Evolutionary conservation across 495 filamentous ascomycete species (phyloP).

Genomic region (Usnea hakonensis): DNA sequence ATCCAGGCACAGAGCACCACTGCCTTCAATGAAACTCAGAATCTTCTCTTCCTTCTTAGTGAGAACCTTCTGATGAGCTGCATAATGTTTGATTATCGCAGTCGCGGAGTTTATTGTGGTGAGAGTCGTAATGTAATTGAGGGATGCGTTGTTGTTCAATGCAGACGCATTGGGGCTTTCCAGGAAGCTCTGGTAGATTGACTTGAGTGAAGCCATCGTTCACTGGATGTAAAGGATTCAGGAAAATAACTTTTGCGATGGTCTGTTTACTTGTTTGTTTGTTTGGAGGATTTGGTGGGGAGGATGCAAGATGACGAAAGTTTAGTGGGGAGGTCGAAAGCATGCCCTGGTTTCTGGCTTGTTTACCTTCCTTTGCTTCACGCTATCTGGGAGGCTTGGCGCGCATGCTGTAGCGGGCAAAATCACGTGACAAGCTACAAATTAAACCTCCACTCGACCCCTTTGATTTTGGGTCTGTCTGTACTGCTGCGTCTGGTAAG

Average conservation of each 20-base stretch:
- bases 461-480: too few species aligned
- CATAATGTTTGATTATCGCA: conserved; percentile 72
- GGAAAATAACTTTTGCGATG: too few species aligned
- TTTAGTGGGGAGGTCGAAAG: not conserved
- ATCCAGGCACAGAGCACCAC: conserved; percentile 63
- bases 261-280: not conserved
- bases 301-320: not conserved
- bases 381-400: too few species aligned
- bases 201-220: conserved; percentile 19
- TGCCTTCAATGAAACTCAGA: conserved; percentile 62
- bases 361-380: too few species aligned
- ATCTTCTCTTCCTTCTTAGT: conserved; percentile 71
- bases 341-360: not conserved
- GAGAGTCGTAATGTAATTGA: conserved; percentile 90
- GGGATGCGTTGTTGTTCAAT: conserved; percentile 61
- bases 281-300: not conserved
- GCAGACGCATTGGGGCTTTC: conserved; percentile 55
- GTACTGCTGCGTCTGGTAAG: too few species aligned
- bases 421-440: too few species aligned
- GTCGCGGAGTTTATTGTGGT: conserved; percentile 59
- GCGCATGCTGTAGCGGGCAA: too few species aligned
- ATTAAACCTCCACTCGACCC: too few species aligned
- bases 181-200: conserved; percentile 72
- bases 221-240: not conserved
- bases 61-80: conserved; percentile 53